phyloP scores from a whole-genome alignment of 257 asterid genomes.

The Echites panduratus region DNA sequence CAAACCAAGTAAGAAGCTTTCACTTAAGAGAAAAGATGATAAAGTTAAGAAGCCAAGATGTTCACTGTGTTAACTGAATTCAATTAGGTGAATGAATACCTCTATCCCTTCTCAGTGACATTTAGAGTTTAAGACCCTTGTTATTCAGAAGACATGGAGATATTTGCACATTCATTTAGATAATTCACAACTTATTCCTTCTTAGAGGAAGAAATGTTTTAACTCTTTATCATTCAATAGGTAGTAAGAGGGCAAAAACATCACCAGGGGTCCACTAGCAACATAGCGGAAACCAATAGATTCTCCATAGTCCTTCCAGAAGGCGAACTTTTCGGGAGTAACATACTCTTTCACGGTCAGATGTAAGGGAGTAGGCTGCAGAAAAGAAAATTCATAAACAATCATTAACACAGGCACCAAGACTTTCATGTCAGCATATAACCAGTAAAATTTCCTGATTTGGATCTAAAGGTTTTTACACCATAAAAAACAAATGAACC shows the following conservation, averaged over 20 bases:
- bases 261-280: constrained; percentile 98
- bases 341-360: constrained; percentile 88
- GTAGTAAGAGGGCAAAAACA: background rate
- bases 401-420: constrained; percentile 3
- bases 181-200: background rate
- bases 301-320: constrained; percentile 97
- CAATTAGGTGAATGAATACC: background rate
- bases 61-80: background rate
- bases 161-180: background rate
- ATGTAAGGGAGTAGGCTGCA: constrained; percentile 98
- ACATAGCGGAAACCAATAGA: constrained; percentile 92
- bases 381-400: constrained; percentile 8
- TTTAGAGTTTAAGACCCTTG: background rate
- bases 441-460: background rate
- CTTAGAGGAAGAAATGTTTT: background rate
- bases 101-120: no score
- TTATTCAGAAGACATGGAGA: background rate
- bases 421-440: constrained; percentile 6
- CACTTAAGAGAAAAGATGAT: background rate
- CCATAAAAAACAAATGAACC: background rate
- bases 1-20: background rate
- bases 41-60: background rate
- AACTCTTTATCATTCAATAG: background rate
- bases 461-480: background rate
- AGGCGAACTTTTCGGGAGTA: constrained; percentile 79